A percentile compares a stretch with the other conserved stretches of the same genome.
These are phyloP conservation scores for Sporothrix phasma DNA, from an alignment of 2,329 filamentous ascomycete genomes.

Conservation along the genomic window DNA sequence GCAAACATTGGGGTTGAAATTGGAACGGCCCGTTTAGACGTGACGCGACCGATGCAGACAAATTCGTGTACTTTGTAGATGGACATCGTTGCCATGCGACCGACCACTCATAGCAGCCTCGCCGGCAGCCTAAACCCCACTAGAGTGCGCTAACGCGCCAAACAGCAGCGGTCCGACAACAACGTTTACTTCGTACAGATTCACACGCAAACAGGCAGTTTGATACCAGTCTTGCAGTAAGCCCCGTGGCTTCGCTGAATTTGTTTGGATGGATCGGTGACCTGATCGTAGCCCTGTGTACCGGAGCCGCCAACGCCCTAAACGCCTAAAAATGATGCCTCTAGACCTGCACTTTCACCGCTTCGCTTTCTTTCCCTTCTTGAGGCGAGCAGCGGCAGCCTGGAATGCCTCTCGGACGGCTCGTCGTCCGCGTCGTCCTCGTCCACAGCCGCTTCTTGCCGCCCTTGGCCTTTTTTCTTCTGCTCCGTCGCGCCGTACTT, in stretches of 20 bases:
- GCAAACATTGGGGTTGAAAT: no score
- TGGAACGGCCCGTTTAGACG: no score
- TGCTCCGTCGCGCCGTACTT: constrained; percentile 52
- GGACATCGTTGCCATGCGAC: no score
- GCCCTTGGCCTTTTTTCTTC: constrained; percentile 43
- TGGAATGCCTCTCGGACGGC: constrained; percentile 52
- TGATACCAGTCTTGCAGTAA: neutral
- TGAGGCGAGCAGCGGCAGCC: constrained; percentile 42
- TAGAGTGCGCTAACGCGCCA: neutral
- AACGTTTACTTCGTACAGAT: neutral
- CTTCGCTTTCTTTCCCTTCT: constrained; percentile 24
- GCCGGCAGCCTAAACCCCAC: neutral
- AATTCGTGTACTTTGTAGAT: no score
- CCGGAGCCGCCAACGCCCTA: neutral
- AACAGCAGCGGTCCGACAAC: no score
- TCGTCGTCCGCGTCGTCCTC: constrained; percentile 47
- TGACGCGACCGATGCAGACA: no score
- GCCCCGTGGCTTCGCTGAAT: neutral
- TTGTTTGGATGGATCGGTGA: neutral
- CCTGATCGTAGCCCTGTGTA: neutral
- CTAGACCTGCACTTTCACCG: neutral
- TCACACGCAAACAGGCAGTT: neutral
- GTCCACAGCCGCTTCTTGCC: constrained; percentile 32
- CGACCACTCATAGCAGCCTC: neutral
- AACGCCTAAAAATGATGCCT: no score